Evolutionary conservation across 371 early-diverging fungal species (phyloP).

Genomic region (Saksenaea vasiformis): DNA sequence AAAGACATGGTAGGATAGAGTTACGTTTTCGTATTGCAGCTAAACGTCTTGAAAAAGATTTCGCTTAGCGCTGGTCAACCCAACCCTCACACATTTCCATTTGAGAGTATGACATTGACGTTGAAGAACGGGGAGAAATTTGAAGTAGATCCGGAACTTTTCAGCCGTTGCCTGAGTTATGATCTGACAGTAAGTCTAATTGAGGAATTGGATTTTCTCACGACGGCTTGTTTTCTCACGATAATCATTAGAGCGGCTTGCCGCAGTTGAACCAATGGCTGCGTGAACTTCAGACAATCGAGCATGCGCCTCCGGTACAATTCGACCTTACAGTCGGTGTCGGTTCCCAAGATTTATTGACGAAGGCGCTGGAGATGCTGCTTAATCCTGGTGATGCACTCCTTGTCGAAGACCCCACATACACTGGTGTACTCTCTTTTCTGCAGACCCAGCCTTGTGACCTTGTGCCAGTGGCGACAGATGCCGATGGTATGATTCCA

Average conservation of each 20-base stretch:
- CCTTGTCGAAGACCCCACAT: conserved; percentile 76
- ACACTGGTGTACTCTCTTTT: conserved; percentile 76
- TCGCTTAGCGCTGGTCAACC: conserved; percentile 78
- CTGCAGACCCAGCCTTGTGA: conserved; percentile 66
- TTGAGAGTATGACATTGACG: conserved; percentile 59
- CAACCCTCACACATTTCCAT: conserved; percentile 72
- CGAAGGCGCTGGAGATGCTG: conserved; percentile 78
- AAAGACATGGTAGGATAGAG: conserved; percentile 22
- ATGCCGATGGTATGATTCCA: conserved; percentile 57
- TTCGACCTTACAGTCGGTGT: conserved; percentile 73
- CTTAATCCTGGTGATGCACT: conserved; percentile 63
- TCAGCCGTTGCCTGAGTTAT: conserved; percentile 55
- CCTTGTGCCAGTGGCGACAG: conserved; percentile 62
- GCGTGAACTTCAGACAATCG: conserved; percentile 57
- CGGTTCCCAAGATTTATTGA: conserved; percentile 78
- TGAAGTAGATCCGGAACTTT: conserved; percentile 42
- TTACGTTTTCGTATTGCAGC: neutral
- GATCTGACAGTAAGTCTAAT: conserved; percentile 50
- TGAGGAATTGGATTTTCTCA: conserved; percentile 6
- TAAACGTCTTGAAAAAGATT: conserved; percentile 38
- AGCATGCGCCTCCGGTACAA: conserved; percentile 60
- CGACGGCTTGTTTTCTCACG: neutral
- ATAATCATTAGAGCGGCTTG: conserved; percentile 56
- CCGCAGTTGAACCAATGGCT: conserved; percentile 67
- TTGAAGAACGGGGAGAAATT: conserved; percentile 63